These are phyloP conservation scores for Russula virescens DNA, from an alignment of 768 basidiomycete genomes.

Conservation along the genomic window DNA sequence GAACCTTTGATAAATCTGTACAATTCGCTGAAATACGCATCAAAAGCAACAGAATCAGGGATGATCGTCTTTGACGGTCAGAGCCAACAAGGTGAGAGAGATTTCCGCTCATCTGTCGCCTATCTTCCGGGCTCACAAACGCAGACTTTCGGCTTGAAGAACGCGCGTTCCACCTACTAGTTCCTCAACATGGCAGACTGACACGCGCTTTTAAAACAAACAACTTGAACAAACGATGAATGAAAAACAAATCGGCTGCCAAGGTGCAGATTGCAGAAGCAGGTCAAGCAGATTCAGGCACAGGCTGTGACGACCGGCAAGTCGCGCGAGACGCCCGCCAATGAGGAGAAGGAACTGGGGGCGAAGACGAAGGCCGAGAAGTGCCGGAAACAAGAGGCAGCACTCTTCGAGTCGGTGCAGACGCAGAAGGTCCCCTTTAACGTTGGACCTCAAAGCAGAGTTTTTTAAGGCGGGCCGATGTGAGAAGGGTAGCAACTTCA, in stretches of 20 bases:
- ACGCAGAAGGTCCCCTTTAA: constrained; percentile 88
- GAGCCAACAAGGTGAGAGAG: constrained; percentile 69
- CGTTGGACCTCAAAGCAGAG: constrained; percentile 86
- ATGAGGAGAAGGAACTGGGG: constrained; percentile 77
- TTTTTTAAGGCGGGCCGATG: constrained; percentile 91
- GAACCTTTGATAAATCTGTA: no score
- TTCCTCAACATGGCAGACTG: background rate
- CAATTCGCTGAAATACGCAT: constrained; percentile 56
- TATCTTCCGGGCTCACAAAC: constrained; percentile 24
- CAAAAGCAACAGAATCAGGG: constrained; percentile 56
- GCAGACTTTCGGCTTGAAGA: constrained; percentile 87
- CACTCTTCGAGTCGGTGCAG: constrained; percentile 73
- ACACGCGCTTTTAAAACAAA: constrained; percentile 10
- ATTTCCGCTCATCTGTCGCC: constrained; percentile 21
- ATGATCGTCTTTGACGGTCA: constrained; percentile 61
- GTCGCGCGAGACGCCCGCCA: constrained; percentile 70
- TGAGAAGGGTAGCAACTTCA: constrained; percentile 93
- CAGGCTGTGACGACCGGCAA: constrained; percentile 73
- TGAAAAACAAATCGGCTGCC: constrained; percentile 97
- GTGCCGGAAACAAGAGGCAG: constrained; percentile 77
- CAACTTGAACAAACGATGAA: background rate
- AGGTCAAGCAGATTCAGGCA: constrained; percentile 73
- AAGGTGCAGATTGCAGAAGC: constrained; percentile 86
- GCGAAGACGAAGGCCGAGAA: constrained; percentile 76
- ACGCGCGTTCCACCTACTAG: constrained; percentile 43